phyloP scores from a whole-genome alignment of 352 stramenopile species.

The Phytophthora meadii region DNA sequence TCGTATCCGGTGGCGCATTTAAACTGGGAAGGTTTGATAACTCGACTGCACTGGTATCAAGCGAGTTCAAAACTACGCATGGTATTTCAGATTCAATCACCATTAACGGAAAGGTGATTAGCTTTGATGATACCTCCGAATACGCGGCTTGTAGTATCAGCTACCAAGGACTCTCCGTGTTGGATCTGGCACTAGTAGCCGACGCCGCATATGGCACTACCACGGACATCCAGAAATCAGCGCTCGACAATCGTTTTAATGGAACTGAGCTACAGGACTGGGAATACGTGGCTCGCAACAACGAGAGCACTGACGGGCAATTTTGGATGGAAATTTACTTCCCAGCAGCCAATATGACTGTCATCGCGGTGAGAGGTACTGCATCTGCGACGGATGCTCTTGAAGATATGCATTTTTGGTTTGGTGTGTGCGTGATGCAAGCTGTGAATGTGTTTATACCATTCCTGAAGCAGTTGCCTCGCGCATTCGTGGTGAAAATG shows the following conservation, averaged over 20 bases:
- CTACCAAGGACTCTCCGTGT: constrained; percentile 61
- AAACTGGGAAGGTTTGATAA: constrained; percentile 58
- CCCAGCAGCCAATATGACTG: constrained; percentile 78
- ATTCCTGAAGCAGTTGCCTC: constrained; percentile 84
- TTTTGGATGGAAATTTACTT: constrained; percentile 88
- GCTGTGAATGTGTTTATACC: constrained; percentile 80
- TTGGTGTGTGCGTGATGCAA: constrained; percentile 89
- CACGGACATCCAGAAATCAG: constrained; percentile 62
- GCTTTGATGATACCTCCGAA: constrained; percentile 55
- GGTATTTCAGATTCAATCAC: constrained; percentile 39
- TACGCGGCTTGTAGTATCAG: constrained; percentile 82
- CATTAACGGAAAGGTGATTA: constrained; percentile 52
- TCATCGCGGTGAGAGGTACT: constrained; percentile 82
- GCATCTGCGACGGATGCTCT: constrained; percentile 80
- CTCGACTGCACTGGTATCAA: constrained; percentile 39
- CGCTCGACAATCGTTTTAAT: constrained; percentile 79
- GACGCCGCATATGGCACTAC: constrained; percentile 80
- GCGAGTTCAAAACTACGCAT: constrained; percentile 36
- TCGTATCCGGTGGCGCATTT: constrained; percentile 67
- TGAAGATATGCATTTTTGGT: constrained; percentile 89
- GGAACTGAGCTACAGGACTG: constrained; percentile 73
- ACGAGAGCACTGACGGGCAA: constrained; percentile 74
- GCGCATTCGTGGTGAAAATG: constrained; percentile 72
- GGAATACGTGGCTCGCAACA: constrained; percentile 78
- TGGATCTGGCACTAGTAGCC: constrained; percentile 82